These are phyloP conservation scores for Striga asiatica DNA, from an alignment of 257 asterid species.

Conservation along the genomic window DNA sequence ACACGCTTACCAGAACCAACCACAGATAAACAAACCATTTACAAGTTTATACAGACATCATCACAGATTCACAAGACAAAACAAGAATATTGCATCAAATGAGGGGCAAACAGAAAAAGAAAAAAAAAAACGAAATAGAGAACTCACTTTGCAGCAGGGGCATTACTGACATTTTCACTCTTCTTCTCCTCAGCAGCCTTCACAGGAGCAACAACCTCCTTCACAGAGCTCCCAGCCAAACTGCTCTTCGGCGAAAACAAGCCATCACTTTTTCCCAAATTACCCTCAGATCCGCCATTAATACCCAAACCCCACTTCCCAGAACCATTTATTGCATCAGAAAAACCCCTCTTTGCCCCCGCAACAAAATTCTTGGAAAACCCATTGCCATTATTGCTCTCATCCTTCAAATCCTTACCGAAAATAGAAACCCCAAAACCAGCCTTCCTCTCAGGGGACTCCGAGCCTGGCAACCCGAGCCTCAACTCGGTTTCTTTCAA, in stretches of 20 bases:
- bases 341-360: slow-evolving; percentile 64
- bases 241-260: slow-evolving; percentile 24
- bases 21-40: too few relatives aligned
- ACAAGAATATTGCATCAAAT: too few relatives aligned
- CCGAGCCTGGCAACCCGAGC: slow-evolving; percentile 81
- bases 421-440: slow-evolving; percentile 39
- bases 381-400: slow-evolving; percentile 13
- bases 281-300: slow-evolving; percentile 48
- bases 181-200: slow-evolving; percentile 39
- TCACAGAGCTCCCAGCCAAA: slow-evolving; percentile 17
- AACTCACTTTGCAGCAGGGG: slow-evolving; percentile 66
- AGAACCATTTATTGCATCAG: slow-evolving; percentile 66
- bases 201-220: slow-evolving; percentile 21
- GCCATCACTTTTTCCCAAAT: slow-evolving; percentile 23
- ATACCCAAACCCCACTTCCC: slow-evolving; percentile 56
- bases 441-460: slow-evolving; percentile 37
- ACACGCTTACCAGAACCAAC: too few relatives aligned
- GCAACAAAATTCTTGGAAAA: slow-evolving; percentile 30
- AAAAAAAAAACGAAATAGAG: too few relatives aligned
- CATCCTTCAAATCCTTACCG: slow-evolving; percentile 51
- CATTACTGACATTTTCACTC: slow-evolving; percentile 24
- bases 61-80: too few relatives aligned
- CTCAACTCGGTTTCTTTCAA: slow-evolving; percentile 69
- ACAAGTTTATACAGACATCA: too few relatives aligned
- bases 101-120: too few relatives aligned